Conservation (phyloP, 2,329 filamentous ascomycete species). For the Fusarium oligoseptatum region DNA sequence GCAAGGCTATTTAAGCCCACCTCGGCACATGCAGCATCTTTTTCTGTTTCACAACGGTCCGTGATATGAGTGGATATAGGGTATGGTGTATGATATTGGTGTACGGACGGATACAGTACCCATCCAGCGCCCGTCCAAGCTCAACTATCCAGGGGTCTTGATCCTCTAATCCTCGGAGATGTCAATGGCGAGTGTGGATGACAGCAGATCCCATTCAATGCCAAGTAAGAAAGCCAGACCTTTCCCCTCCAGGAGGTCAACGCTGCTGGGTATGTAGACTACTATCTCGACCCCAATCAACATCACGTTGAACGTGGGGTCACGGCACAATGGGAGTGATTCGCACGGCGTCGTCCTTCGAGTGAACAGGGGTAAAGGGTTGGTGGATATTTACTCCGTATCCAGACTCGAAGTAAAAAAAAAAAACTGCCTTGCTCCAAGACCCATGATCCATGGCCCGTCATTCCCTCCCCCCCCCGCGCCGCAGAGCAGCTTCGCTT, state of each 20-base stretch:
- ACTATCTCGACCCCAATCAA: neutral
- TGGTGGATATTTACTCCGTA: neutral
- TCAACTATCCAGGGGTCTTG: neutral
- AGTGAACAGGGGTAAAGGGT: neutral
- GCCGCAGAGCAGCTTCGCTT: neutral
- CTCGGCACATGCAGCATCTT: conserved; percentile 1
- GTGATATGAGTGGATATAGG: neutral
- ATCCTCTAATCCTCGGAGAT: conserved; percentile 16
- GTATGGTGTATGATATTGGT: neutral
- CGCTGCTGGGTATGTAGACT: neutral
- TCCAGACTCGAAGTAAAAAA: neutral
- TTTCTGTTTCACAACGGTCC: neutral
- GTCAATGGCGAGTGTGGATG: conserved; percentile 15
- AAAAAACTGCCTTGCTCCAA: neutral
- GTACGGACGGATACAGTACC: neutral
- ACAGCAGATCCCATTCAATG: conserved; percentile 14
- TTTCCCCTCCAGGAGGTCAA: neutral
- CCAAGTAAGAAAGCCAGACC: conserved; percentile 14
- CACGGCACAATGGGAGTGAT: neutral
- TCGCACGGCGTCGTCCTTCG: conserved; percentile 20
- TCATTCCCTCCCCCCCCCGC: neutral
- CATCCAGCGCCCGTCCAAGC: neutral
- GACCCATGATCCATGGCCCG: conserved; percentile 1
- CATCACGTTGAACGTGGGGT: neutral
- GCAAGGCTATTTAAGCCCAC: neutral